These are phyloP conservation scores for Auriscalpium microsporum DNA, from an alignment of 768 basidiomycete species.

Conservation along the genomic window DNA sequence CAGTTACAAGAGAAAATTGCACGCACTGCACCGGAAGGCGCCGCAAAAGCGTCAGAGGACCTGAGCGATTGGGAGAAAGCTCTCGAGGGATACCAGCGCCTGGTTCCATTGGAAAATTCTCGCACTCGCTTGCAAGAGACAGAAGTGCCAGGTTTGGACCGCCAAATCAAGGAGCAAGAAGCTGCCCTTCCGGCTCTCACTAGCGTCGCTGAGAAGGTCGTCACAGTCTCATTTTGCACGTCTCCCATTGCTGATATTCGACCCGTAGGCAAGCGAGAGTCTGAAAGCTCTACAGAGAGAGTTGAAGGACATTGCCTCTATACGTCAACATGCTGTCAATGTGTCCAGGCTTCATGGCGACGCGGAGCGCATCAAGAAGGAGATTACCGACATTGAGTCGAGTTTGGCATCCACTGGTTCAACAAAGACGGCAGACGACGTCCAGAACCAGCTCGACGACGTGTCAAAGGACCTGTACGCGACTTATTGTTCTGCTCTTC, in stretches of 20 bases:
- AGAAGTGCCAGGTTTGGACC: conserved; percentile 64
- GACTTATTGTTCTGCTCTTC: conserved; percentile 1
- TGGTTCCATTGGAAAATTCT: conserved; percentile 49
- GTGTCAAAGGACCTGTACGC: conserved; percentile 60
- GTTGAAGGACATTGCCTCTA: conserved; percentile 45
- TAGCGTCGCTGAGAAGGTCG: conserved; percentile 54
- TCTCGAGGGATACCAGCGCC: conserved; percentile 44
- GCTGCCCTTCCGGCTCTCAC: conserved; percentile 43
- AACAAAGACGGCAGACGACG: conserved; percentile 75
- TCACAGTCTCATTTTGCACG: conserved; percentile 6
- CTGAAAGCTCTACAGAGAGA: conserved; percentile 48
- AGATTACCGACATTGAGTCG: conserved; percentile 55
- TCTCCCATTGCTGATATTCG: neutral
- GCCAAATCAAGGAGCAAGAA: conserved; percentile 51
- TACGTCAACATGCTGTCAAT: conserved; percentile 55
- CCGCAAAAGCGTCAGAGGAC: conserved; percentile 36
- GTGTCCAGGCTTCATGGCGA: conserved; percentile 55
- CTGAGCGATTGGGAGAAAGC: conserved; percentile 54
- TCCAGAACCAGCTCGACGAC: conserved; percentile 67
- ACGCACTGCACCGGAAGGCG: conserved; percentile 40
- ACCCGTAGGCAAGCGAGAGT: conserved; percentile 40
- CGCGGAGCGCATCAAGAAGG: conserved; percentile 47
- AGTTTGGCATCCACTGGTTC: conserved; percentile 68
- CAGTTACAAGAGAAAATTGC: conserved; percentile 62
- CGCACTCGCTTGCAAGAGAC: conserved; percentile 43